Conservation (phyloP, 1,284 basidiomycete species). For the Cutaneotrichosporon spelunceum region DNA sequence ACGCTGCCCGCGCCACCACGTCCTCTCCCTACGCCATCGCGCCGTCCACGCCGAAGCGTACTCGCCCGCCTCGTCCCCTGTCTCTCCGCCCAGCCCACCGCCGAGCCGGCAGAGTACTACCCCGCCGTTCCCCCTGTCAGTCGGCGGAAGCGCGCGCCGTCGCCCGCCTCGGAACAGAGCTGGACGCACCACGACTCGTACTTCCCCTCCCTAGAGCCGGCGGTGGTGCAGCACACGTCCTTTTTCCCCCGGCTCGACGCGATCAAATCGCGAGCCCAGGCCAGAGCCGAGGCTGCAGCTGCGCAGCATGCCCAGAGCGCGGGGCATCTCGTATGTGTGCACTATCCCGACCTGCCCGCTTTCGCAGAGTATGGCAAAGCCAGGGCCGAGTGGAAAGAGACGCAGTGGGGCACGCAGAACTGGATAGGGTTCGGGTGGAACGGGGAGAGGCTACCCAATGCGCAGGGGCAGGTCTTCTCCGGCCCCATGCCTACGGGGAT, state of each 20-base stretch:
- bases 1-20: background rate
- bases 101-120: background rate
- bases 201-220: slow-evolving; percentile 37
- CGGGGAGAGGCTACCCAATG: slow-evolving; percentile 31
- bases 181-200: slow-evolving; percentile 39
- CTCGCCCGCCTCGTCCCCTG: background rate
- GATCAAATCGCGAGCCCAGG: background rate
- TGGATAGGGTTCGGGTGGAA: slow-evolving; percentile 41
- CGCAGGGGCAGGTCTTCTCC: slow-evolving; percentile 30
- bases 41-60: background rate
- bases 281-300: slow-evolving; percentile 19
- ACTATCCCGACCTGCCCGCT: slow-evolving; percentile 37
- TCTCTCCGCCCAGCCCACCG: background rate
- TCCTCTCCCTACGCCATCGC: background rate
- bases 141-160: background rate
- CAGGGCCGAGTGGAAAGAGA: slow-evolving; percentile 28
- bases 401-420: slow-evolving; percentile 20
- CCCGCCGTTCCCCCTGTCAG: background rate
- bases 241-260: background rate
- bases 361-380: slow-evolving; percentile 27
- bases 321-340: slow-evolving; percentile 29
- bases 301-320: slow-evolving; percentile 21
- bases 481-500: slow-evolving; percentile 32
- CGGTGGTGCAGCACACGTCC: slow-evolving; percentile 9
- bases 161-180: slow-evolving; percentile 3